A percentile compares a stretch with the other conserved stretches of the same genome.
Conservation (phyloP, 2,329 filamentous ascomycete species). For the Verticillium zaregamsianum region DNA sequence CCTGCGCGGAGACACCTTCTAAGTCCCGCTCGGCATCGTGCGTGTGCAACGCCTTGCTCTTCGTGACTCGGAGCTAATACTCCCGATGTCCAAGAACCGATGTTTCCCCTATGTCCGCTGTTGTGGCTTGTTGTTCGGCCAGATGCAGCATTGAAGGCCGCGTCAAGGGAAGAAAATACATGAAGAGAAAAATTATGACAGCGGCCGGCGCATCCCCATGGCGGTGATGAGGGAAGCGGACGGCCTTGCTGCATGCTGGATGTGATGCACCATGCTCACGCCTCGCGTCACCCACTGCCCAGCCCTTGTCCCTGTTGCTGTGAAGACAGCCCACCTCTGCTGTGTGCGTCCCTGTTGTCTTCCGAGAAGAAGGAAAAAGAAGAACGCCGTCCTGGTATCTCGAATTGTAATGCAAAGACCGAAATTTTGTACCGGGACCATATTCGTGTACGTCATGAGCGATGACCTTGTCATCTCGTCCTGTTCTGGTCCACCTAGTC, state of each 20-base stretch:
- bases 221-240: not conserved
- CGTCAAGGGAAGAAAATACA: not conserved
- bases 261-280: not conserved
- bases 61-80: not conserved
- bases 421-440: slow-evolving; percentile 7
- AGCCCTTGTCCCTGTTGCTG: not conserved
- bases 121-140: not conserved
- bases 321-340: not conserved
- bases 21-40: not conserved
- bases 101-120: not conserved
- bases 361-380: not conserved
- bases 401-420: slow-evolving; percentile 13
- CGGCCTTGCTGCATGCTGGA: not conserved
- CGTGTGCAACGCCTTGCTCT: not conserved
- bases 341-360: not conserved
- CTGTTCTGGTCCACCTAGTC: slow-evolving; percentile 17
- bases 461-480: slow-evolving; percentile 5
- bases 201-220: not conserved
- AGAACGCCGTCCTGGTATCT: slow-evolving; percentile 19
- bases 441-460: slow-evolving; percentile 15
- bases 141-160: not conserved
- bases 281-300: not conserved
- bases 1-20: not conserved
- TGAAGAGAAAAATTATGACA: slow-evolving; percentile 1
- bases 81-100: not conserved